These are phyloP conservation scores for Amphirosellinia nigrospora DNA, from an alignment of 495 filamentous ascomycete species.

Conservation along the genomic window DNA sequence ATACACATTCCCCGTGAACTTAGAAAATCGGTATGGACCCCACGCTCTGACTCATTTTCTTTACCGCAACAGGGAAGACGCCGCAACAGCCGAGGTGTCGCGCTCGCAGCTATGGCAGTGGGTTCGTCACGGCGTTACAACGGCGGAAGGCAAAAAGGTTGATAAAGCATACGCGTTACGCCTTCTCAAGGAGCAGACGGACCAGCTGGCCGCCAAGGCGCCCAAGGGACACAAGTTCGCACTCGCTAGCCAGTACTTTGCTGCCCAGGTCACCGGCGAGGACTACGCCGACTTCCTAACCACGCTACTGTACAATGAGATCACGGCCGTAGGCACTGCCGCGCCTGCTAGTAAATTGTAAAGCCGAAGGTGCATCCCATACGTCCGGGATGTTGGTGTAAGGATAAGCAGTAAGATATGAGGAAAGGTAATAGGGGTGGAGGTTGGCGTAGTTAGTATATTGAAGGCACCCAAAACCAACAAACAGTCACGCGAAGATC, in stretches of 20 bases:
- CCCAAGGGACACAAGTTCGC: constrained; percentile 91
- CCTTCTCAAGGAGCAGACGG: constrained; percentile 84
- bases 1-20: neutral
- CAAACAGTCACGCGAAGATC: neutral
- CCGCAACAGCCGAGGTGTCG: constrained; percentile 94
- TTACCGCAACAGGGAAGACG: constrained; percentile 71
- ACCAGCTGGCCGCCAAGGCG: constrained; percentile 74
- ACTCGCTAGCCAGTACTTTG: constrained; percentile 91
- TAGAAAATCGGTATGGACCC: neutral
- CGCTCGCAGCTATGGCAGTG: constrained; percentile 97
- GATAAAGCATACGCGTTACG: constrained; percentile 89
- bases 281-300: constrained; percentile 98
- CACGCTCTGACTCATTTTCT: constrained; percentile 22
- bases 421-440: neutral
- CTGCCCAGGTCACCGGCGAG: constrained; percentile 91
- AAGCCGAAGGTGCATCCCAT: neutral
- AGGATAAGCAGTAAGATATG: neutral
- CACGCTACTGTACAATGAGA: constrained; percentile 91
- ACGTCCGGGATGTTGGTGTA: neutral
- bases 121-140: constrained; percentile 82
- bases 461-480: neutral
- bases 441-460: neutral
- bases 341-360: constrained; percentile 68
- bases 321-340: constrained; percentile 78
- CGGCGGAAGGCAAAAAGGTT: constrained; percentile 88